These are phyloP conservation scores for Triticum dicoccoides DNA, from an alignment of 176 grass and related monocot species.

Conservation along the genomic window DNA sequence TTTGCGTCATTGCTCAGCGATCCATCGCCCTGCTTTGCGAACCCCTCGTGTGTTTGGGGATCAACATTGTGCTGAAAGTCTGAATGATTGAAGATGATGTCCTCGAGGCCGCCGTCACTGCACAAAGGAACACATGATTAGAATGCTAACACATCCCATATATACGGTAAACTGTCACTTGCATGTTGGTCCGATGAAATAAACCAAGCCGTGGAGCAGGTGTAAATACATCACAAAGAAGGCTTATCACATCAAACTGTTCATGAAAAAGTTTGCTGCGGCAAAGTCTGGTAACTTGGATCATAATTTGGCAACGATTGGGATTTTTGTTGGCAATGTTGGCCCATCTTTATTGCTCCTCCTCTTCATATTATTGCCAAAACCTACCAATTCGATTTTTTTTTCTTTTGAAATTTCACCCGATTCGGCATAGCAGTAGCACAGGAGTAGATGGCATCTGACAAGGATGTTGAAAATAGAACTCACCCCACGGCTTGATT, in stretches of 20 bases:
- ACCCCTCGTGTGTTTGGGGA: not conserved
- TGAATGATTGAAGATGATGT: not conserved
- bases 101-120: not conserved
- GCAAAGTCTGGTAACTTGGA: too few relatives aligned
- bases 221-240: not conserved
- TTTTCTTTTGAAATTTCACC: too few relatives aligned
- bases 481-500: not conserved
- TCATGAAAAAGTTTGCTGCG: too few relatives aligned
- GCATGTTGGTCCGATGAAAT: not conserved
- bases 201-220: not conserved
- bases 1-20: not conserved
- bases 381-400: too few relatives aligned
- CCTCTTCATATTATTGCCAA: too few relatives aligned
- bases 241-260: not conserved
- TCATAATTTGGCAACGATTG: too few relatives aligned
- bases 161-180: not conserved
- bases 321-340: too few relatives aligned
- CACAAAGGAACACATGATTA: conserved; percentile 9
- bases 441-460: not conserved
- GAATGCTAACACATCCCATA: not conserved
- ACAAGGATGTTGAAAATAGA: not conserved
- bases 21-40: not conserved
- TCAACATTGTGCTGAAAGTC: not conserved
- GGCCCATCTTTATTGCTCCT: too few relatives aligned
- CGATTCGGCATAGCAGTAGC: not conserved